Conservation (phyloP, 495 filamentous ascomycete species). For the Amphirosellinia nigrospora region DNA sequence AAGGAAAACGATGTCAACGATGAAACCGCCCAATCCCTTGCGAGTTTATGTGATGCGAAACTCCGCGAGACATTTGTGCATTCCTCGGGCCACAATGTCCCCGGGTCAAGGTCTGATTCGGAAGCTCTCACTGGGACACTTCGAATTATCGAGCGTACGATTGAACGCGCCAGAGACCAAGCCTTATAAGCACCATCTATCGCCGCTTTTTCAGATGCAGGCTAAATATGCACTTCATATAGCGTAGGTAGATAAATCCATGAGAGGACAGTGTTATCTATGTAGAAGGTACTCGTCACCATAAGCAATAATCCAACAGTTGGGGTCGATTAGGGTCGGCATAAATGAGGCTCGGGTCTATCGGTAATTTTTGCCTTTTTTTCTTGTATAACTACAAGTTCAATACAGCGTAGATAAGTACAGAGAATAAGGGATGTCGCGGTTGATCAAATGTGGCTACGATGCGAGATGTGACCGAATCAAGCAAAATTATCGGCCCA, state of each 20-base stretch:
- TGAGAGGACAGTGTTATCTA: background rate
- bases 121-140: conserved; percentile 21
- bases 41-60: conserved; percentile 4
- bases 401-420: background rate
- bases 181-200: background rate
- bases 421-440: background rate
- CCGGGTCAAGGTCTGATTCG: conserved; percentile 22
- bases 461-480: background rate
- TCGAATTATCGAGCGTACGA: conserved; percentile 25
- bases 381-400: background rate
- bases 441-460: background rate
- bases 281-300: background rate
- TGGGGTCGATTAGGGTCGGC: background rate
- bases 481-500: background rate
- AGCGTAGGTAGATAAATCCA: background rate
- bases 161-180: conserved; percentile 23
- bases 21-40: background rate
- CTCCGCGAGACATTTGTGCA: conserved; percentile 17
- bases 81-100: conserved; percentile 24
- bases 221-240: background rate
- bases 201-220: background rate
- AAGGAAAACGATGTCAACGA: conserved; percentile 1
- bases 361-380: background rate
- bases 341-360: background rate
- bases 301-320: background rate